phyloP scores from a whole-genome alignment of 306 rosid genomes.

The Oxytropis ochrocephala region DNA sequence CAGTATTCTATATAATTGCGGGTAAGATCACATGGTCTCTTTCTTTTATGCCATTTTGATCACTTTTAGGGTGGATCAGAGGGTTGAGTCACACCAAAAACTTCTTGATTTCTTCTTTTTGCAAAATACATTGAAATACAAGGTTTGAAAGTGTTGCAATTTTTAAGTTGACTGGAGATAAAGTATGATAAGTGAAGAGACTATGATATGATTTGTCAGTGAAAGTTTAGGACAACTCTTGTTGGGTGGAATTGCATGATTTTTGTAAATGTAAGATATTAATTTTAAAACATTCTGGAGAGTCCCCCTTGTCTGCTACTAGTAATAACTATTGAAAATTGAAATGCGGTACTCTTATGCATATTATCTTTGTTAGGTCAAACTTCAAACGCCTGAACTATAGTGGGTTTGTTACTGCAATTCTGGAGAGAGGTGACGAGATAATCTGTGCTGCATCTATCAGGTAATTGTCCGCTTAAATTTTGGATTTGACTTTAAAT shows the following conservation, averaged over 20 bases:
- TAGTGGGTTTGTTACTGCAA: slow-evolving; percentile 76
- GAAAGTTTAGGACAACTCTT: background rate
- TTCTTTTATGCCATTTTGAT: background rate
- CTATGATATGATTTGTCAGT: too few species aligned
- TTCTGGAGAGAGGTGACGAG: slow-evolving; percentile 87
- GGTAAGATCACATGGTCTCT: slow-evolving; percentile 49
- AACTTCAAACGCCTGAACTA: slow-evolving; percentile 74
- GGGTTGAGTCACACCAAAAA: background rate
- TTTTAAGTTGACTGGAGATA: background rate
- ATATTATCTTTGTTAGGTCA: slow-evolving; percentile 54
- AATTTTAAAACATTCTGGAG: background rate
- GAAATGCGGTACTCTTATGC: background rate
- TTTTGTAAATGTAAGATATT: too few species aligned
- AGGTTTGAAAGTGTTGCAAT: background rate
- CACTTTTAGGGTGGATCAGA: background rate
- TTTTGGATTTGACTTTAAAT: background rate
- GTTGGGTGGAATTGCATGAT: too few species aligned
- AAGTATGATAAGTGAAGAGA: background rate
- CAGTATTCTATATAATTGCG: slow-evolving; percentile 70
- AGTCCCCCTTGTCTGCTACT: background rate
- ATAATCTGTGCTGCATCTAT: slow-evolving; percentile 64
- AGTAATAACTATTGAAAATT: background rate
- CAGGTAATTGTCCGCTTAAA: slow-evolving; percentile 42
- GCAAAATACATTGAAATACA: background rate
- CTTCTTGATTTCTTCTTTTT: background rate